Evolutionary conservation across 805 yeast species (phyloP), one percentile per base, ranked within the genome.

Genomic region (Lipomyces spencermartinsiae): DNA sequence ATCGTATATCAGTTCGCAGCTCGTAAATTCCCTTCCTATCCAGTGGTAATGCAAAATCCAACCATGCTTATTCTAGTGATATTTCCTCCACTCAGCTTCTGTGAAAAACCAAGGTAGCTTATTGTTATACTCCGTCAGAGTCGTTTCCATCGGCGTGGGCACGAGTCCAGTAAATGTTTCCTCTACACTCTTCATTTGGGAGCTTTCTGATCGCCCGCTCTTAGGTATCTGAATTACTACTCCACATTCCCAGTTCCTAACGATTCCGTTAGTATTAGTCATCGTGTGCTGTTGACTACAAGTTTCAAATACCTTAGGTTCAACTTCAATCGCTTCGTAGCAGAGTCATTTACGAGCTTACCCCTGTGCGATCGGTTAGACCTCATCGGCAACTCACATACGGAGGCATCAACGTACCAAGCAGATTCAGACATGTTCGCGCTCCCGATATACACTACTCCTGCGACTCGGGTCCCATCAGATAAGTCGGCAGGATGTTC

Each of bases 391-490:
- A 46, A 8, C 19, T 19, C 22, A 14, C 12, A 33, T 9, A 9
- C 2, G 16, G 14, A 4, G 14, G 22, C 14, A 16, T 12, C 8
- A 12, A 33, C 67, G 37, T 35, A 68, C 71, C 73, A 70, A 4
- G 73, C 73, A 8, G 73, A 70, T 35, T 68, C 69, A 4, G 72
- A 68, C 71, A 70, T 68, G 43, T 70, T 70, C 9, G 71, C 72
- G 54, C 72, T 68, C 19, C 73, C 73, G 19, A 70, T 65, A 54
- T 70, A 70, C 14, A 57, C 72, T 4, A 55, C 56, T 33, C 66
- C 72, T 6, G 60, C 25, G 14, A 19, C 16, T 31, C 33, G 22
- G 25, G 25, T 22, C 22, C 65, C 67, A 58, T 51, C 65, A 7
- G 63, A 33, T 8, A 63, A 59, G 9, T 19, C 19, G 9, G 46